Evolutionary conservation across 2,329 filamentous ascomycete genomes (phyloP).

Genomic region (Aspergillus sp.): DNA sequence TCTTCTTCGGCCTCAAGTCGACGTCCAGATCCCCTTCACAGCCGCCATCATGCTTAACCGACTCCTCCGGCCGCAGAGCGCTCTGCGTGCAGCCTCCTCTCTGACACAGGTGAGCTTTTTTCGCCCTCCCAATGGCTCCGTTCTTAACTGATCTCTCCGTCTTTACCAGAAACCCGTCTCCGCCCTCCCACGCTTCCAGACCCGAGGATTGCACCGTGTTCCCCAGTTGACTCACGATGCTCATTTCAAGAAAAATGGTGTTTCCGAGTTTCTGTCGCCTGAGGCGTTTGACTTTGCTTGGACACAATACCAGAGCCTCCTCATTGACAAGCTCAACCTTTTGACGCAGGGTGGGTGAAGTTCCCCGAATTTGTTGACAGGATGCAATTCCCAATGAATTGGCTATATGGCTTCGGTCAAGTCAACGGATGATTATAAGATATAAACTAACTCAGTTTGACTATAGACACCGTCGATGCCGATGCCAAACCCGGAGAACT

Average conservation of each 20-base stretch:
- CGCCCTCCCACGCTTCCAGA: slow-evolving; percentile 30
- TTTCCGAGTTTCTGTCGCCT: slow-evolving; percentile 67
- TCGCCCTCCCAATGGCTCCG: slow-evolving; percentile 4
- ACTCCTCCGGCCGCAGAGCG: slow-evolving; percentile 39
- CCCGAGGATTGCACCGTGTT: slow-evolving; percentile 39
- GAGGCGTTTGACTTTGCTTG: slow-evolving; percentile 72
- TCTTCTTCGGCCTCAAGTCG: slow-evolving; percentile 2
- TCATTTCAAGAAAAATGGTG: slow-evolving; percentile 46
- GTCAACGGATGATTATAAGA: neutral
- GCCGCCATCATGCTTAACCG: slow-evolving; percentile 38
- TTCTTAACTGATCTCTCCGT: slow-evolving; percentile 13
- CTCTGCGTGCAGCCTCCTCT: slow-evolving; percentile 37
- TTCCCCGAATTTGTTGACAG: neutral
- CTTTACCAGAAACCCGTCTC: slow-evolving; percentile 27
- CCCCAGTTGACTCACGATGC: slow-evolving; percentile 46
- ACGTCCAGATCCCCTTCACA: slow-evolving; percentile 6
- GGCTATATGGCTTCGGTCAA: neutral
- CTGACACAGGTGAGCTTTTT: slow-evolving; percentile 27
- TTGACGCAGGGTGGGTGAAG: slow-evolving; percentile 62
- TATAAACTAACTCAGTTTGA: neutral
- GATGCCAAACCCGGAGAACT: slow-evolving; percentile 61
- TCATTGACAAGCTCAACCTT: slow-evolving; percentile 72
- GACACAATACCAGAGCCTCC: slow-evolving; percentile 71
- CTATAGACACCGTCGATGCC: slow-evolving; percentile 60
- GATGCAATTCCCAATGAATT: neutral